These are phyloP conservation scores for Colletotrichum aenigma DNA, from an alignment of 2,329 filamentous ascomycete genomes.

Conservation along the genomic window DNA sequence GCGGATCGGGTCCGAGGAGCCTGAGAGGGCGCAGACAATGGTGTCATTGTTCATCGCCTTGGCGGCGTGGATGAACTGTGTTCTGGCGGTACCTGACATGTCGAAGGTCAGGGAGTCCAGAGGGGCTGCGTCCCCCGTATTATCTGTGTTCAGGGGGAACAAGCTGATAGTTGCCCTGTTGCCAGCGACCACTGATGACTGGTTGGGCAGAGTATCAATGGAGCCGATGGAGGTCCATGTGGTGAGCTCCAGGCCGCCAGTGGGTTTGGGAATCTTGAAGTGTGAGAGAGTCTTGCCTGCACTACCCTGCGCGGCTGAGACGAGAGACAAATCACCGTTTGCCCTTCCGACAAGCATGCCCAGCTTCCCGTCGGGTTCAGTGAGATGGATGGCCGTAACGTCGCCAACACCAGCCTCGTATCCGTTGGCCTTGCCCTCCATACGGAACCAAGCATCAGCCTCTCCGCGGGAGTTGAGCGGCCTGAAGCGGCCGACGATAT, in stretches of 20 bases:
- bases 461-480: conserved; percentile 25
- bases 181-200: conserved; percentile 13
- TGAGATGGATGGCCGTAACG: conserved; percentile 49
- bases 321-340: conserved; percentile 51
- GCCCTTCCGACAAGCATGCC: conserved; percentile 52
- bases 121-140: neutral
- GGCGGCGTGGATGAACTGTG: conserved; percentile 31
- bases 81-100: conserved; percentile 20
- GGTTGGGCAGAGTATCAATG: conserved; percentile 11
- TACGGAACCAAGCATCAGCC: conserved; percentile 21
- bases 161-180: conserved; percentile 20
- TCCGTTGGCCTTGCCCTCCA: conserved; percentile 41
- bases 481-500: conserved; percentile 49
- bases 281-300: conserved; percentile 29
- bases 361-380: conserved; percentile 36
- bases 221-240: conserved; percentile 27
- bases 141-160: conserved; percentile 13
- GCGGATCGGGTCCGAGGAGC: conserved; percentile 44
- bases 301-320: conserved; percentile 40
- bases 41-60: conserved; percentile 51
- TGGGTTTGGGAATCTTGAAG: conserved; percentile 28
- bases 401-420: conserved; percentile 53
- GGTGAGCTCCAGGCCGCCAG: conserved; percentile 30
- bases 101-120: conserved; percentile 11
- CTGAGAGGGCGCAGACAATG: conserved; percentile 50